phyloP scores from a whole-genome alignment of 2,329 filamentous ascomycete genomes.

The Sodiomyces alkalinus region DNA sequence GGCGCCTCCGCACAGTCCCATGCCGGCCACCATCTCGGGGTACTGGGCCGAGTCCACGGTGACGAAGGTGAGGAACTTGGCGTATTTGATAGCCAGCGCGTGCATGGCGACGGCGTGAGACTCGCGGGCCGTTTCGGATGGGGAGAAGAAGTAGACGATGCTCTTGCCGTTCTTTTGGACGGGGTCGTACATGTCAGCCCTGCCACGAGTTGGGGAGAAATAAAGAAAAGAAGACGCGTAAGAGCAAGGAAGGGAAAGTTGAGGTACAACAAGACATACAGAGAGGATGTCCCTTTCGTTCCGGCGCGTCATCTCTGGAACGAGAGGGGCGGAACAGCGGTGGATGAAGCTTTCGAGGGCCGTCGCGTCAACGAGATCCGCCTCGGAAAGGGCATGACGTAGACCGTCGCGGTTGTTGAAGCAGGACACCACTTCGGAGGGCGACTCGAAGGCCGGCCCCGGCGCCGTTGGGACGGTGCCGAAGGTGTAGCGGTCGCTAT shows the following conservation, averaged over 20 bases:
- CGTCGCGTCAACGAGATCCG: slow-evolving; percentile 12
- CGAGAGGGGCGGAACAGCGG: slow-evolving; percentile 21
- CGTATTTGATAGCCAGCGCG: slow-evolving; percentile 26
- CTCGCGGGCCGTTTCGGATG: slow-evolving; percentile 14
- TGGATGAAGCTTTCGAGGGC: slow-evolving; percentile 22
- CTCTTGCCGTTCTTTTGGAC: slow-evolving; percentile 21
- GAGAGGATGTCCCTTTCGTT: slow-evolving; percentile 22
- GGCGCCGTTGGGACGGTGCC: slow-evolving; percentile 11
- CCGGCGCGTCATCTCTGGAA: slow-evolving; percentile 27
- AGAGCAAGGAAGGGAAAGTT: background rate
- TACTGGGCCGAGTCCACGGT: slow-evolving; percentile 31
- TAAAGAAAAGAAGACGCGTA: too few species aligned
- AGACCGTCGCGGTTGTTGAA: slow-evolving; percentile 24
- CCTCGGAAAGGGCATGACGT: slow-evolving; percentile 16
- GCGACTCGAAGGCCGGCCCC: slow-evolving; percentile 12
- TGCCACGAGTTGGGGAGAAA: background rate
- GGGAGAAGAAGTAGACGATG: slow-evolving; percentile 18
- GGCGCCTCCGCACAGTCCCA: slow-evolving; percentile 19
- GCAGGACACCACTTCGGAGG: slow-evolving; percentile 12
- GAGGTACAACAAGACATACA: background rate
- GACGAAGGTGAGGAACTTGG: slow-evolving; percentile 31
- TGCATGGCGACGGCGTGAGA: slow-evolving; percentile 23
- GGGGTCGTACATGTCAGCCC: slow-evolving; percentile 1
- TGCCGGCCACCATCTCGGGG: slow-evolving; percentile 21
- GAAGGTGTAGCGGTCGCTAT: slow-evolving; percentile 26